phyloP scores from a whole-genome alignment of 305 asterid genomes.

The Fraxinus latifolia region DNA sequence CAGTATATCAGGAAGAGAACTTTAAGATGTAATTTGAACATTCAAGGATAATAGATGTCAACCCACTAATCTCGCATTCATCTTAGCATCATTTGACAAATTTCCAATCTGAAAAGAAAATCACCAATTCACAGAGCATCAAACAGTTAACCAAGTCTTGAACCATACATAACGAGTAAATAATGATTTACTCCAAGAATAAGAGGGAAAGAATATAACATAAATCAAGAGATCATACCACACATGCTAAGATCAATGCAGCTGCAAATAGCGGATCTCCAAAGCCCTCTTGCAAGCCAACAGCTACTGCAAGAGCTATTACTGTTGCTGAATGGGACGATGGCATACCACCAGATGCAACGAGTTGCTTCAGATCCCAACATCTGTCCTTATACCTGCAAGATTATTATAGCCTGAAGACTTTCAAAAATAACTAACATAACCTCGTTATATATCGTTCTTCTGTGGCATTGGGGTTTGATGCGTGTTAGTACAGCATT shows the following conservation, averaged over 20 bases:
- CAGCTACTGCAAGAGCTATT: slow-evolving; percentile 79
- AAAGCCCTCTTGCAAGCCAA: slow-evolving; percentile 80
- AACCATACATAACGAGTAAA: not conserved
- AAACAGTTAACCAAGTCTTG: not conserved
- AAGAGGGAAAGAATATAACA: not conserved
- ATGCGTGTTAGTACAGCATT: not conserved
- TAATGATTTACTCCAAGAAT: not conserved
- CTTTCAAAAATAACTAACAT: slow-evolving; percentile 11
- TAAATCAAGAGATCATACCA: slow-evolving; percentile 50
- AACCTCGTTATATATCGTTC: not conserved
- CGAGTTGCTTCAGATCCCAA: slow-evolving; percentile 80
- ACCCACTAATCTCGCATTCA: not conserved
- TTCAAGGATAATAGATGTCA: not conserved
- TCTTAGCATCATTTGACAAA: not conserved
- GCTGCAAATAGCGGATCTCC: slow-evolving; percentile 73
- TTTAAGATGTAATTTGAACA: not conserved
- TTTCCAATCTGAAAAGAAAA: not conserved
- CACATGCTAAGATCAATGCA: slow-evolving; percentile 76
- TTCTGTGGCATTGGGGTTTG: not conserved
- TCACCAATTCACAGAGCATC: not conserved
- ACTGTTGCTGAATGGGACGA: slow-evolving; percentile 98
- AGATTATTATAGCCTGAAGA: slow-evolving; percentile 37
- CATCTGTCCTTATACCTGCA: slow-evolving; percentile 86
- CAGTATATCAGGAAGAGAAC: not conserved
- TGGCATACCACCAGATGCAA: slow-evolving; percentile 99